Evolutionary conservation across 768 basidiomycete genomes (phyloP).

Genomic region (Pleurotus giganteus): DNA sequence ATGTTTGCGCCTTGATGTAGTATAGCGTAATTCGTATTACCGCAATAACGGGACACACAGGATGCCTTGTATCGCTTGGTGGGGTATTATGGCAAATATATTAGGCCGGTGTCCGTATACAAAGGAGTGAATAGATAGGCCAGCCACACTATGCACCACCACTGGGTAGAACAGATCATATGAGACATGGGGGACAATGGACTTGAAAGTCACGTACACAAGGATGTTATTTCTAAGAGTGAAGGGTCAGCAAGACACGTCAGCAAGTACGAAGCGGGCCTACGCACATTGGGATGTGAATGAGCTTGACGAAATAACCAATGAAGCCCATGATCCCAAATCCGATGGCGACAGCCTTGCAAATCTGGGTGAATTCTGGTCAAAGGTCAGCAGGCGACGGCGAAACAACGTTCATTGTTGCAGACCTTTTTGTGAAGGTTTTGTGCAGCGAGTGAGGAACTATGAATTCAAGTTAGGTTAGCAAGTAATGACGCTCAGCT

Average conservation of each 20-base stretch:
- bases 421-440: slow-evolving; percentile 92
- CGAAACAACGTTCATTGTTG: slow-evolving; percentile 5
- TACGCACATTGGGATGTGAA: slow-evolving; percentile 96
- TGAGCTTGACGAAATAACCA: slow-evolving; percentile 97
- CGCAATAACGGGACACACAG: too few species aligned
- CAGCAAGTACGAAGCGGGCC: neutral
- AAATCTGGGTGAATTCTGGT: slow-evolving; percentile 92
- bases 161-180: slow-evolving; percentile 34
- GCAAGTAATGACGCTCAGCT: neutral
- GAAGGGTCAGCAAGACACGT: slow-evolving; percentile 13
- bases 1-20: too few species aligned
- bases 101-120: slow-evolving; percentile 15
- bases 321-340: slow-evolving; percentile 99
- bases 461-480: slow-evolving; percentile 29
- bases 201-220: slow-evolving; percentile 64
- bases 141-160: slow-evolving; percentile 63
- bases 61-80: neutral
- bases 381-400: neutral
- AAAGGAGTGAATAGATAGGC: slow-evolving; percentile 12
- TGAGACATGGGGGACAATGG: slow-evolving; percentile 18
- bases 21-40: neutral
- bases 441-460: slow-evolving; percentile 98
- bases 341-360: slow-evolving; percentile 93
- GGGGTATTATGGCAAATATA: slow-evolving; percentile 17
- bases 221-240: slow-evolving; percentile 87